Evolutionary conservation across 495 filamentous ascomycete species (phyloP).

Genomic region (Halenospora varia): DNA sequence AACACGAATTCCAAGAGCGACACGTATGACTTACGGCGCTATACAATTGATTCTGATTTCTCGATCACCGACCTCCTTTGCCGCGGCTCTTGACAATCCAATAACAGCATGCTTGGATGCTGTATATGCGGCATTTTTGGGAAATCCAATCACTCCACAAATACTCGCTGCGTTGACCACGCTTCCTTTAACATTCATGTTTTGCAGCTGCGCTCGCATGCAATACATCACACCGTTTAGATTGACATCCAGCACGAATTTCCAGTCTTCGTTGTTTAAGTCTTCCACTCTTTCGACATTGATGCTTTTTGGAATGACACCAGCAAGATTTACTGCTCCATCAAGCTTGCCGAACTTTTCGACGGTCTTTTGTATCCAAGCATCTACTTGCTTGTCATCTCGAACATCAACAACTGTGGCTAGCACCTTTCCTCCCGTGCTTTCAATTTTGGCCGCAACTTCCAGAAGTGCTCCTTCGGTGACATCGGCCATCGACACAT

Average conservation of each 20-base stretch:
- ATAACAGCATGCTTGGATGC: conserved; percentile 49
- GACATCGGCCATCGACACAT: conserved; percentile 49
- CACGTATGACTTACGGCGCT: conserved; percentile 29
- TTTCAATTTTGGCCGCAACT: conserved; percentile 18
- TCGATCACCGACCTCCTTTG: conserved; percentile 45
- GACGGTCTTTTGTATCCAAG: conserved; percentile 43
- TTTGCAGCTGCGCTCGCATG: conserved; percentile 46
- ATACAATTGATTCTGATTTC: conserved; percentile 52
- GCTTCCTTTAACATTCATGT: conserved; percentile 32
- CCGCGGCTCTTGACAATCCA: conserved; percentile 49
- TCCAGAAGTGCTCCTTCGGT: conserved; percentile 32
- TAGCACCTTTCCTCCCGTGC: conserved; percentile 2
- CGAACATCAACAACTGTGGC: conserved; percentile 39
- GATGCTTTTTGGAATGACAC: conserved; percentile 26
- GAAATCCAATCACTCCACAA: conserved; percentile 22
- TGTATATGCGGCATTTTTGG: conserved; percentile 34
- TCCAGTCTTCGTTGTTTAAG: conserved; percentile 36
- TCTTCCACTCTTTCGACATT: conserved; percentile 31
- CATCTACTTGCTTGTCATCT: conserved; percentile 35
- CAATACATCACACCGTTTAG: conserved; percentile 52
- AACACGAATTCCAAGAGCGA: neutral
- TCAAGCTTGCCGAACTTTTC: conserved; percentile 39
- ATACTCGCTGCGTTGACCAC: conserved; percentile 20
- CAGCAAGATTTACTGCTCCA: conserved; percentile 49
- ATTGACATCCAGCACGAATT: conserved; percentile 36